These are phyloP conservation scores for Astragalus glycyphyllos DNA, from an alignment of 306 rosid genomes.

Conservation along the genomic window DNA sequence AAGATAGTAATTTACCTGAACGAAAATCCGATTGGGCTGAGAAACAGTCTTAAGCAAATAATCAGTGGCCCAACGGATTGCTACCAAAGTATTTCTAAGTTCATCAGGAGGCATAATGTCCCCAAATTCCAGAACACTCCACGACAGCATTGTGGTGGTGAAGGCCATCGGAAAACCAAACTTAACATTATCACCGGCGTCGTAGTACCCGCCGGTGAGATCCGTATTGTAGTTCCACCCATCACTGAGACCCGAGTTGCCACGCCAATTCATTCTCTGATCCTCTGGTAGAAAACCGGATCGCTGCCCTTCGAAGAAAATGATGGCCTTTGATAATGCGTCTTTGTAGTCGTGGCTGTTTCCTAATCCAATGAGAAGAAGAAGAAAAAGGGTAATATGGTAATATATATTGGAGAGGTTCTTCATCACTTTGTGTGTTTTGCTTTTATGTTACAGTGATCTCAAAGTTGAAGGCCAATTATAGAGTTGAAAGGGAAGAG, in stretches of 20 bases:
- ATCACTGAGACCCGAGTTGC: slow-evolving; percentile 67
- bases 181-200: slow-evolving; percentile 54
- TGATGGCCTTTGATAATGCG: slow-evolving; percentile 71
- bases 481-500: slow-evolving; percentile 1
- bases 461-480: not conserved
- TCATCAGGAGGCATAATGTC: slow-evolving; percentile 56
- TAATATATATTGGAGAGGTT: not conserved
- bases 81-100: slow-evolving; percentile 56
- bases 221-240: slow-evolving; percentile 67
- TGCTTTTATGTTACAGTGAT: not conserved
- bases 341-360: slow-evolving; percentile 68
- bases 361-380: slow-evolving; percentile 9
- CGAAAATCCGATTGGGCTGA: slow-evolving; percentile 86
- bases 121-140: slow-evolving; percentile 52
- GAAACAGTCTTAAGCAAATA: slow-evolving; percentile 81
- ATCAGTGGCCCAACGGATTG: slow-evolving; percentile 84
- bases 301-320: slow-evolving; percentile 85
- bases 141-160: slow-evolving; percentile 51
- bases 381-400: not conserved
- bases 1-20: slow-evolving; percentile 57
- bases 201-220: slow-evolving; percentile 54
- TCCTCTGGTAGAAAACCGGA: slow-evolving; percentile 73
- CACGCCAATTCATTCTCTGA: slow-evolving; percentile 71
- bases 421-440: slow-evolving; percentile 22
- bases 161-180: slow-evolving; percentile 57